Evolutionary conservation across 805 yeast species (phyloP).

Genomic region (Barnettozyma salicaria): DNA sequence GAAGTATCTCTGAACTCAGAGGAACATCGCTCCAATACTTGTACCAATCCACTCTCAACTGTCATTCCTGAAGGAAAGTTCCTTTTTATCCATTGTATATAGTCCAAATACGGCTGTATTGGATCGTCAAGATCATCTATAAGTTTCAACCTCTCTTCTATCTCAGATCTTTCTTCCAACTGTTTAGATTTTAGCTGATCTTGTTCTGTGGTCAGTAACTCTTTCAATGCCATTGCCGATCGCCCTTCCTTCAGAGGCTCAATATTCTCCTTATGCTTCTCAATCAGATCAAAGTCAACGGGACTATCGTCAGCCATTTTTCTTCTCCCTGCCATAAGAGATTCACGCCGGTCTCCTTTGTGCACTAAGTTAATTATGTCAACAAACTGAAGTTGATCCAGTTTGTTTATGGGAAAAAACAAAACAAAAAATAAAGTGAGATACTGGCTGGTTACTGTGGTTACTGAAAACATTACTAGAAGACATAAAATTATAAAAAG

Average conservation of each 20-base stretch:
- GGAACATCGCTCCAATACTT: conserved; percentile 65
- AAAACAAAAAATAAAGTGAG: background rate
- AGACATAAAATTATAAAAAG: too few species aligned
- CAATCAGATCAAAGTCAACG: conserved; percentile 40
- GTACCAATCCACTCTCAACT: conserved; percentile 58
- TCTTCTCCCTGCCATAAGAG: too few species aligned
- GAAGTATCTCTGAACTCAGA: conserved; percentile 55
- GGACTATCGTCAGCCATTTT: conserved; percentile 8
- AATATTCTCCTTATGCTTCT: conserved; percentile 72
- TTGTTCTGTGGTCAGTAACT: conserved; percentile 31
- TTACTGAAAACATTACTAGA: background rate
- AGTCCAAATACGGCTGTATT: conserved; percentile 65
- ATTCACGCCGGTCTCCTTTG: too few species aligned
- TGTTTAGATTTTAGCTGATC: conserved; percentile 25
- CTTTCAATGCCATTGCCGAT: conserved; percentile 52
- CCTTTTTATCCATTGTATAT: conserved; percentile 64
- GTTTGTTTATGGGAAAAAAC: background rate
- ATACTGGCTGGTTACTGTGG: background rate
- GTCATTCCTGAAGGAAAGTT: conserved; percentile 57
- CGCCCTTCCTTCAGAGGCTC: conserved; percentile 62
- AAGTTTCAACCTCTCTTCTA: conserved; percentile 45
- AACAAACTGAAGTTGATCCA: background rate
- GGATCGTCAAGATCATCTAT: conserved; percentile 78
- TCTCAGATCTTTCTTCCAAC: conserved; percentile 34
- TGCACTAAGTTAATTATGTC: too few species aligned